Base-by-base conservation (phyloP, 352 stramenopile species). In the Elongisporangium prolatum region DNA sequence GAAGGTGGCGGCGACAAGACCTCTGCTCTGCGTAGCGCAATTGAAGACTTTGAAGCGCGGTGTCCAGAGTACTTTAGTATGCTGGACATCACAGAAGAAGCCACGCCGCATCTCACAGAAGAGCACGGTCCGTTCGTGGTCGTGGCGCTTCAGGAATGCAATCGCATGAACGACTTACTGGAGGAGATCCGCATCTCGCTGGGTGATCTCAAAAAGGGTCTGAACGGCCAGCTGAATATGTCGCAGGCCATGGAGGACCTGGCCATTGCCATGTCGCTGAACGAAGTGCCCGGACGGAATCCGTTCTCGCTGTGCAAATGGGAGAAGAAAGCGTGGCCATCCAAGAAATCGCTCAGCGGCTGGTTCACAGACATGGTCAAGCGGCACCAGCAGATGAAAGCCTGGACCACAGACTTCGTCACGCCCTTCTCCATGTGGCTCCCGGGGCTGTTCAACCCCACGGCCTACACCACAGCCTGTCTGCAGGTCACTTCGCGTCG, bases 161-260 rank as follows among this genome's bases (percentile, higher is more conserved):
- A 76, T 44, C 86, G 93, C 16, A 98, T 98, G 95, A 98, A 98
- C 60, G 83, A 82, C 11, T 71, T 98, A 28, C 65, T 98, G 9
- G 80, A 90, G 57, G 91, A 97, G 64, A 97, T 98, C 59, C 81
- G 84, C 20, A 75, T 85, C 34, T 97, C 92, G 3, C 73, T 98
- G 9, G 70, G 86, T 1, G 95, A 98, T 52, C 71, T 98, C 47
- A 97, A 98, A 64, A 98, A 98, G 60, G 95, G 93, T 28, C 73
- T 98, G 3, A 98, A 98, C 57, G 95, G 94, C 2, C 90, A 98
- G 63, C 77, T 98, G 13, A 98, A 98, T 80, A 98, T 98, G 90
- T 97, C 88, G 13, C 86, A 96, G 57, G 71, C 87, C 7, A 98
- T 98, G 91, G 93, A 98, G 62, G 93, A 98, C 64, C 77, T 98